These are phyloP conservation scores for Neocucurbitaria cava DNA, from an alignment of 2,329 filamentous ascomycete genomes.

Conservation along the genomic window DNA sequence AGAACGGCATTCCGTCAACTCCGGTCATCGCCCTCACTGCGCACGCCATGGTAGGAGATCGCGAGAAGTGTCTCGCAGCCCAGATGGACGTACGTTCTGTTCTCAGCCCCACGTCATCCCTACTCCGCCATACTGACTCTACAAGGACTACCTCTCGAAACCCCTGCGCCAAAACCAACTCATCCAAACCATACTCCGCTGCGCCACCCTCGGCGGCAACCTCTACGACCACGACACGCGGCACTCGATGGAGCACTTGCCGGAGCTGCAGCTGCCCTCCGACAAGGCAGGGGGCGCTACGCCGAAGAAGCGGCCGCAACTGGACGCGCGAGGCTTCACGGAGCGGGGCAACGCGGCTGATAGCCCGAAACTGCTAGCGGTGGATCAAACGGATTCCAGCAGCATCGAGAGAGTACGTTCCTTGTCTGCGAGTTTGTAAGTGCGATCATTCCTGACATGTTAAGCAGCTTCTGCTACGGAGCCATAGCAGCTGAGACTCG, in stretches of 20 bases:
- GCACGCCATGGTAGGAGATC: slow-evolving; percentile 97
- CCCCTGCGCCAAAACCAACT: slow-evolving; percentile 95
- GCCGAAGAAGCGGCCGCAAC: slow-evolving; percentile 55
- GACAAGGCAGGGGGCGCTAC: slow-evolving; percentile 5
- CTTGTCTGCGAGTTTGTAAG: slow-evolving; percentile 26
- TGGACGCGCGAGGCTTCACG: slow-evolving; percentile 72
- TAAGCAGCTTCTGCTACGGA: slow-evolving; percentile 55
- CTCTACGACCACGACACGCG: slow-evolving; percentile 71
- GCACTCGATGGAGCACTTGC: slow-evolving; percentile 14
- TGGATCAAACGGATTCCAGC: slow-evolving; percentile 67
- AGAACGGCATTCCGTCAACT: slow-evolving; percentile 78
- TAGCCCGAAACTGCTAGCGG: slow-evolving; percentile 68
- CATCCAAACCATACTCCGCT: slow-evolving; percentile 97
- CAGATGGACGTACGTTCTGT: slow-evolving; percentile 87
- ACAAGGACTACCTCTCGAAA: slow-evolving; percentile 87
- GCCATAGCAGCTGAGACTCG: slow-evolving; percentile 56
- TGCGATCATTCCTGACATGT: slow-evolving; percentile 19
- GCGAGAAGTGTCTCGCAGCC: slow-evolving; percentile 96
- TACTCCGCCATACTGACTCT: slow-evolving; percentile 16
- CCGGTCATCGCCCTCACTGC: slow-evolving; percentile 97
- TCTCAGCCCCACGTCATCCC: no score
- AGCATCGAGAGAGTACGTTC: slow-evolving; percentile 62
- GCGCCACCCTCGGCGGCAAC: slow-evolving; percentile 86
- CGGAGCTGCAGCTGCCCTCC: slow-evolving; percentile 47
- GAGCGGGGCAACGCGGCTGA: slow-evolving; percentile 68